Percentiles rank a stretch among this genome's conserved stretches.
phyloP scores from a whole-genome alignment of 306 rosid genomes.

The Malus domestica region DNA sequence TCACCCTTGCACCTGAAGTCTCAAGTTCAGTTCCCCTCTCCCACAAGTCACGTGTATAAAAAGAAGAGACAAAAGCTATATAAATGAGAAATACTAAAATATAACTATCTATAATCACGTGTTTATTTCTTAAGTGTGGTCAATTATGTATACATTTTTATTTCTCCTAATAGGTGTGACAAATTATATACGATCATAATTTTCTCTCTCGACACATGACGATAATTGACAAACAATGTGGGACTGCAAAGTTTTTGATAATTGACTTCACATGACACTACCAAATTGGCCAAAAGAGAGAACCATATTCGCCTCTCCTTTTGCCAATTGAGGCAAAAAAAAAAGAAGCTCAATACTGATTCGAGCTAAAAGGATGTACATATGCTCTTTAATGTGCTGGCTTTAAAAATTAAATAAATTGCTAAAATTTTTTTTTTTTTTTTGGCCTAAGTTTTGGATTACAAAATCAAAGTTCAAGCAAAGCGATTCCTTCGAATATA shows the following conservation, averaged over 20 bases:
- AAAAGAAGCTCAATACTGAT: not conserved
- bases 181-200: no score
- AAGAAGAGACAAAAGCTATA: no score
- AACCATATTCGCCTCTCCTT: conserved; percentile 27
- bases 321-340: not conserved
- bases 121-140: not conserved
- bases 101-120: not conserved
- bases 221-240: not conserved
- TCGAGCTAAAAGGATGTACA: conserved; percentile 1
- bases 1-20: not conserved
- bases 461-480: not conserved
- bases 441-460: no score
- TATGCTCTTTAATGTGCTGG: not conserved
- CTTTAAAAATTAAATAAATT: not conserved
- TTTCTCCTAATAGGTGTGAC: no score
- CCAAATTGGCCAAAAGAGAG: conserved; percentile 25
- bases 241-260: not conserved
- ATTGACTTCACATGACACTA: conserved; percentile 17
- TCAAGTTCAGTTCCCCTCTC: not conserved
- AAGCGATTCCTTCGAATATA: not conserved
- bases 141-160: no score
- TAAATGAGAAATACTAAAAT: no score
- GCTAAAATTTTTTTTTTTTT: no score
- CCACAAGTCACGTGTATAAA: not conserved
- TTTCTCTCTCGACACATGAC: not conserved